phyloP scores from a whole-genome alignment of 2,329 filamentous ascomycete genomes.

The Rhexocercosporidium sp. region DNA sequence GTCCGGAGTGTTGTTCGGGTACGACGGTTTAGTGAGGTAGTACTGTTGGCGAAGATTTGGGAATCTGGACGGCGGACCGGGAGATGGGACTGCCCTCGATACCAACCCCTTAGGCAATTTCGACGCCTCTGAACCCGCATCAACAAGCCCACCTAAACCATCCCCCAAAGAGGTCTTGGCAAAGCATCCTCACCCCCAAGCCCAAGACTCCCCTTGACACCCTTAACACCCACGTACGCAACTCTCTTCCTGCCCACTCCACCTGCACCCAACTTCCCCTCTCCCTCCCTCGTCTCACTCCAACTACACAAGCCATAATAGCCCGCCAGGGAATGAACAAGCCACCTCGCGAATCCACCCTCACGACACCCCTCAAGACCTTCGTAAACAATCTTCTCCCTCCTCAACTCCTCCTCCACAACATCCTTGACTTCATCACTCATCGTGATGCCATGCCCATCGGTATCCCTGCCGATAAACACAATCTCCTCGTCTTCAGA shows the following conservation, averaged over 20 bases:
- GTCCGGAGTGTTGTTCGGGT: no score
- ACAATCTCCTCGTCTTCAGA: constrained; percentile 85
- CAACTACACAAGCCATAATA: constrained; percentile 20
- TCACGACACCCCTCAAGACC: constrained; percentile 75
- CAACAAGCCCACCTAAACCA: constrained; percentile 16
- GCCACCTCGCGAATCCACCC: constrained; percentile 72
- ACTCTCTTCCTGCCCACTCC: constrained; percentile 49
- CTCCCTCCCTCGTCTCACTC: constrained; percentile 65
- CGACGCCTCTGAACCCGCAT: no score
- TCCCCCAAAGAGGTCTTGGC: constrained; percentile 34
- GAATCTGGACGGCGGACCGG: no score
- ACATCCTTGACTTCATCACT: constrained; percentile 55
- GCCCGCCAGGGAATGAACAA: constrained; percentile 51
- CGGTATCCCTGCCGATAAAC: constrained; percentile 66
- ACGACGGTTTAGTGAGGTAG: no score
- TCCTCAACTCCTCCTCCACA: constrained; percentile 57
- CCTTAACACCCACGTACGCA: constrained; percentile 63
- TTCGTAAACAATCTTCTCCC: constrained; percentile 80
- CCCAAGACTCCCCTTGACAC: constrained; percentile 45
- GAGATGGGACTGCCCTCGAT: no score
- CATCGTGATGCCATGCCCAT: constrained; percentile 61
- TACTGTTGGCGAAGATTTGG: no score
- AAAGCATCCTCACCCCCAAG: constrained; percentile 23
- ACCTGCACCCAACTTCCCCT: constrained; percentile 85
- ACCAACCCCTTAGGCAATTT: neutral